Conservation (phyloP, 495 filamentous ascomycete genomes). For the Rhypophila decipiens region DNA sequence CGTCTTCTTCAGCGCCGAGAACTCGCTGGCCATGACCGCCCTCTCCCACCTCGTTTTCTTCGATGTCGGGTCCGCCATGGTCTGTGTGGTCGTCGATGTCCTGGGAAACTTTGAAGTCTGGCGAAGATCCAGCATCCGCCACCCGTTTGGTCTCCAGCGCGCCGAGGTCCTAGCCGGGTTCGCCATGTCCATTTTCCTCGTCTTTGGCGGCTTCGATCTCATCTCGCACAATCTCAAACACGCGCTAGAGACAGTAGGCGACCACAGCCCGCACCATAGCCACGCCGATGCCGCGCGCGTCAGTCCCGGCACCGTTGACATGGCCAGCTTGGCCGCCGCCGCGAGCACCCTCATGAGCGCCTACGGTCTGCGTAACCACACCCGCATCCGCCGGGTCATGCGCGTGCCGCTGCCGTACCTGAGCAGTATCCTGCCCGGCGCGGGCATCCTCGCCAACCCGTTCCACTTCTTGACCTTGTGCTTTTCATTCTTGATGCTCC, state of each 20-base stretch:
- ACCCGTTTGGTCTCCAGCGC: slow-evolving; percentile 88
- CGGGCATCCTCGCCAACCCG: slow-evolving; percentile 72
- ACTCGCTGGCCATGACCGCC: slow-evolving; percentile 87
- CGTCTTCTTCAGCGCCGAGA: slow-evolving; percentile 76
- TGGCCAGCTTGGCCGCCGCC: slow-evolving; percentile 83
- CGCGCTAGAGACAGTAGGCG: slow-evolving; percentile 56
- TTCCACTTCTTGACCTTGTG: slow-evolving; percentile 89
- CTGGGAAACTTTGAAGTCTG: slow-evolving; percentile 95
- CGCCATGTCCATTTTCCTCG: slow-evolving; percentile 86
- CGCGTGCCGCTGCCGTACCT: slow-evolving; percentile 77
- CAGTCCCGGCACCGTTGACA: slow-evolving; percentile 66
- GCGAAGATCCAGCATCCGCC: slow-evolving; percentile 84
- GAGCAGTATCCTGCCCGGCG: slow-evolving; percentile 42
- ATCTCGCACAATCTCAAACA: slow-evolving; percentile 91
- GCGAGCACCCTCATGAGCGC: slow-evolving; percentile 80
- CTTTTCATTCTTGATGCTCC: slow-evolving; percentile 70
- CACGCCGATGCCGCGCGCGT: slow-evolving; percentile 52
- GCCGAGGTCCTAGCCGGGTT: slow-evolving; percentile 95
- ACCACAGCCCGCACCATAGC: slow-evolving; percentile 59
- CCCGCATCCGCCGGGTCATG: slow-evolving; percentile 77
- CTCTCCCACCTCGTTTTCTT: slow-evolving; percentile 91
- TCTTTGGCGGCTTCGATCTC: slow-evolving; percentile 95
- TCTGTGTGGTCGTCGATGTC: slow-evolving; percentile 92
- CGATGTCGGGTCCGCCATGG: slow-evolving; percentile 82
- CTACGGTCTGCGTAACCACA: slow-evolving; percentile 82